Evolutionary conservation across 768 basidiomycete species (phyloP), one percentile per base, ranked within the genome.

Genomic region (Filobasidium floriforme): DNA sequence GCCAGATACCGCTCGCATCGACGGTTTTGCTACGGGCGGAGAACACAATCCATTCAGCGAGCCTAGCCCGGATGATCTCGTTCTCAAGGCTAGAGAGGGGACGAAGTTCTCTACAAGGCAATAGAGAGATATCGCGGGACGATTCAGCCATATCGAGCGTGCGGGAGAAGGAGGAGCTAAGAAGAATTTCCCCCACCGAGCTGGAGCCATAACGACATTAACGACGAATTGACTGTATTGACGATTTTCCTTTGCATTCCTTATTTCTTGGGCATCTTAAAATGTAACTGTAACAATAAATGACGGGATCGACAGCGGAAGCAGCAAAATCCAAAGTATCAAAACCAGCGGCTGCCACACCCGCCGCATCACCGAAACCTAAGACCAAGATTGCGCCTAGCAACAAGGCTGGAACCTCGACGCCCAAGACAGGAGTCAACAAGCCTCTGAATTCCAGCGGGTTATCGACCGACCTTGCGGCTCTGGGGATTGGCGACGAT

Each of bases 31-130:
- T 14, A n/a, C 52, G n/a, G 43, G 43, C 15, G 41, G 32, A 43
- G 55, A 57, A 1, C 41, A 44, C 18, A 29, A 71, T 74, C 55
- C 85, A 11, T 91, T 92, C 73, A 86, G 92, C 68, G 83, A 82
- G 26, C 90, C 89, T 41, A 96, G 92, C 77, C 94, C 94, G 24
- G 94, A 98, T 71, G 94, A 97, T 73, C 79, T 89, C 69, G 86
- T 97, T 10, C 81, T 89, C 72, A 85, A 85, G 70, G 89, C 91
- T 62, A 85, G 91, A 59, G 86, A 84, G 62, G 89, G 89, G 55
- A 89, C 91, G 19, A 69, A 62, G 32, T 62, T 75, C 40, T 71
- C 63, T 22, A 54, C 41, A 41, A 57, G 54, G 54, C 59, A 44
- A 29, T 52, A 12, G 32, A 9, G 9, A 9, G 9, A 37, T 3